Conservation (phyloP, 306 rosid species). For the Sophora flavescens region DNA sequence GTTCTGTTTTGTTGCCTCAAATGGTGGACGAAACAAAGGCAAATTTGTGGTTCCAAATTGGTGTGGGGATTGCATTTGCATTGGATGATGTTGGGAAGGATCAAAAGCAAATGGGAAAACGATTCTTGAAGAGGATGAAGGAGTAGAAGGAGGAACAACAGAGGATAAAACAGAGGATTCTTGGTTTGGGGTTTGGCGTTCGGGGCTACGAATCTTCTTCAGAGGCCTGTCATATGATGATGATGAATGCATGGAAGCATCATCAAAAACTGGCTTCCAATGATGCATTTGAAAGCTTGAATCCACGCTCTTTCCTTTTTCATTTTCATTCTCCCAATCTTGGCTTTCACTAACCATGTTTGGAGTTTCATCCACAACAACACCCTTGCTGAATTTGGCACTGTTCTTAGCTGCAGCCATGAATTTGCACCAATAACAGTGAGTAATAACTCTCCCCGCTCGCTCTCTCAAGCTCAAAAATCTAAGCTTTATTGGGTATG, state of each 20-base stretch:
- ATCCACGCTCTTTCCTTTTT: conserved; percentile 49
- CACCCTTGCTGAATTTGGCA: conserved; percentile 58
- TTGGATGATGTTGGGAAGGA: conserved; percentile 51
- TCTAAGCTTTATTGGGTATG: not conserved
- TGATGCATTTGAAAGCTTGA: conserved; percentile 53
- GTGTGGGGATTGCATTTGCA: conserved; percentile 52
- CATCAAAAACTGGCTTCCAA: conserved; percentile 70
- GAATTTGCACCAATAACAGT: not conserved
- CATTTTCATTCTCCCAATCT: conserved; percentile 56
- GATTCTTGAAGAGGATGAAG: conserved; percentile 59
- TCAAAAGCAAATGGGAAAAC: conserved; percentile 80
- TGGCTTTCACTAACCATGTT: conserved; percentile 39
- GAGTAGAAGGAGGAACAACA: conserved; percentile 34
- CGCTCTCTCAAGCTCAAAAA: conserved; percentile 54
- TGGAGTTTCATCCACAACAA: conserved; percentile 47
- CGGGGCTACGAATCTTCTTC: conserved; percentile 82
- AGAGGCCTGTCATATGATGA: conserved; percentile 60
- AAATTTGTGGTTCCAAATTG: conserved; percentile 51
- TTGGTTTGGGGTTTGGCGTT: conserved; percentile 50
- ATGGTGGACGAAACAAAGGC: conserved; percentile 49
- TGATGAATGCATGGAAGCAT: conserved; percentile 54
- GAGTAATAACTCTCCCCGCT: conserved; percentile 36
- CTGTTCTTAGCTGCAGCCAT: conserved; percentile 68
- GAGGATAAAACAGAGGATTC: conserved; percentile 44
- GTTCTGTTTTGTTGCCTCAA: conserved; percentile 42